Evolutionary conservation across 371 early-diverging fungal genomes (phyloP), one percentile per base, ranked within the genome.

Genomic region (Syncephalastrum monosporum): DNA sequence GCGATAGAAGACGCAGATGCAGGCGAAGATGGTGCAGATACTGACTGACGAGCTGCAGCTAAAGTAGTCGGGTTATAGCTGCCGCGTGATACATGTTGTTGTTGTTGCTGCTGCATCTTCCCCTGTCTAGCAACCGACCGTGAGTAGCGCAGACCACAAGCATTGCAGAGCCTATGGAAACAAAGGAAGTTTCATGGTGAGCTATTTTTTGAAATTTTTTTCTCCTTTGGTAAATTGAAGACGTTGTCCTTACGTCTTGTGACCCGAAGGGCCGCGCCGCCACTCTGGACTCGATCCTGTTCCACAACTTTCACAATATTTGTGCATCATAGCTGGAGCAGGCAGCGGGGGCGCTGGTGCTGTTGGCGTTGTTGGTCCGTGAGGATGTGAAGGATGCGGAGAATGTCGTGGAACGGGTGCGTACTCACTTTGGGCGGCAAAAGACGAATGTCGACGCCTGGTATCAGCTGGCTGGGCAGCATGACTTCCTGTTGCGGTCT

Each of bases 251-350:
- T 71, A 78, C 75, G 75, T 78, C 60, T 78, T 78, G 56, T 78
- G 79, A 1, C 79, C 79, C 19, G 69, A 68, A 4, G 79, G 79
- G 3, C 79, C 79, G 50, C 73, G 57, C 33, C 79, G 57, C 79
- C 79, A 78, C 69, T 78, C 79, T 21, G 79, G 79, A 56, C 79
- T 78, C 13, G 69, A 61, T 44, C 57, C 58, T 46, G 79, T 75
- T 16, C 71, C 71, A 67, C 79, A 78, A 48, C 74, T 74, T 56
- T 72, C 73, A 61, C 79, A 78, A 29, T 55, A 42, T n/a, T 59
- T 65, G 51, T 57, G 62, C 54, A 33, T 42, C 43, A 55, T 16
- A 21, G 56, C 54, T 15, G 55, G 46, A 49, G 25, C 48, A 48
- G n/a, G n/a, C 12, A 10, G 29, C 17, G 51, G 47, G 46, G 53